Percentiles rank a stretch among this genome's conserved stretches.
These are phyloP conservation scores for Tuber brumale DNA, from an alignment of 495 filamentous ascomycete species.

Conservation along the genomic window DNA sequence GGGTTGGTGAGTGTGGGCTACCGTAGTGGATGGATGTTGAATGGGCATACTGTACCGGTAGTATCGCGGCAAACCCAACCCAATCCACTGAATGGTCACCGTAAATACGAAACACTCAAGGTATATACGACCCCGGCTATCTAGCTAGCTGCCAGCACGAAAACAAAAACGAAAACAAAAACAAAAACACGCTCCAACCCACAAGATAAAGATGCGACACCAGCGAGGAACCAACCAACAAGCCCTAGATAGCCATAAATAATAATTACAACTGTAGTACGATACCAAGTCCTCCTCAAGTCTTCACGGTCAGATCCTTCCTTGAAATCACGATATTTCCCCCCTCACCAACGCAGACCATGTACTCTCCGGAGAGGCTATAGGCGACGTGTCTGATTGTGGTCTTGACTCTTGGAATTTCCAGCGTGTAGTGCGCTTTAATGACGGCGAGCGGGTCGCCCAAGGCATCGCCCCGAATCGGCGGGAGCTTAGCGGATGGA, in stretches of 20 bases:
- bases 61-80: not conserved
- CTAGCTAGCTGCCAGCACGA: not conserved
- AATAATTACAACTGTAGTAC: not conserved
- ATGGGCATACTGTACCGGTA: not conserved
- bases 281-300: not conserved
- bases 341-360: slow-evolving; percentile 37
- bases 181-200: not conserved
- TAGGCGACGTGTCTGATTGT: slow-evolving; percentile 37
- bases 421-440: slow-evolving; percentile 25
- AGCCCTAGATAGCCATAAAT: not conserved
- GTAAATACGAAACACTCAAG: not conserved
- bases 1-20: not conserved
- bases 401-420: slow-evolving; percentile 31
- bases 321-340: slow-evolving; percentile 38
- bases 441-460: slow-evolving; percentile 30
- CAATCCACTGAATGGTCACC: not conserved
- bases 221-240: not conserved
- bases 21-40: no score
- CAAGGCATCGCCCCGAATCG: slow-evolving; percentile 17
- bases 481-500: not conserved
- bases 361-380: slow-evolving; percentile 30
- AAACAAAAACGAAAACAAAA: not conserved
- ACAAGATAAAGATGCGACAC: not conserved
- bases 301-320: slow-evolving; percentile 7
- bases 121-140: not conserved